Conservation (phyloP, 177 flowering plant genomes). For the Vitis hybrid region DNA sequence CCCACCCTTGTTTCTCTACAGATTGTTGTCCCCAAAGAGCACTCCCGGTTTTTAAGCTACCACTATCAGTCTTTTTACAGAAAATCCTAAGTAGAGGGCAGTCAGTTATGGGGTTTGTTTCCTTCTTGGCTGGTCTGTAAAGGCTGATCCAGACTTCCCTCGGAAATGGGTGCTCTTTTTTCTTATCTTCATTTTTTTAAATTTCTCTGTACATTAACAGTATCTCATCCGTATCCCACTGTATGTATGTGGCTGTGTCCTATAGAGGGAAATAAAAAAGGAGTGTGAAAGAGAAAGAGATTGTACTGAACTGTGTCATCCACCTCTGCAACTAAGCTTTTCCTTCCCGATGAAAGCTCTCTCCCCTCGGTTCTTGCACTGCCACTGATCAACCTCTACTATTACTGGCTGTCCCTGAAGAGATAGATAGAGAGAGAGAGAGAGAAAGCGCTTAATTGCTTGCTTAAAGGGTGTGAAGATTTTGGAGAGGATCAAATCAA, state of each 20-base stretch:
- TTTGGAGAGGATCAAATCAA: not conserved
- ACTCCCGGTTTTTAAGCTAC: conserved; percentile 18
- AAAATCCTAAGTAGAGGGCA: conserved; percentile 2
- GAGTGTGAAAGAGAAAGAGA: not conserved
- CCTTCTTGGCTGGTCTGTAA: not conserved
- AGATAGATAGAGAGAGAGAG: not conserved
- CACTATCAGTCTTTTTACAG: conserved; percentile 11
- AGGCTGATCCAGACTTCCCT: not conserved
- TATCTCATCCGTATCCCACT: not conserved
- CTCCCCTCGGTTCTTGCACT: conserved; percentile 11
- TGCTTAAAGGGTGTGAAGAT: not conserved
- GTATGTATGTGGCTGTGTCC: not conserved
- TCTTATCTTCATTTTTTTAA: not conserved
- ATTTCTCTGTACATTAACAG: conserved; percentile 5
- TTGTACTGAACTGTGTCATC: conserved; percentile 8
- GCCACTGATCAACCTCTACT: not conserved
- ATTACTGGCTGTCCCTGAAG: not conserved
- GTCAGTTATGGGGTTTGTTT: conserved; percentile 1
- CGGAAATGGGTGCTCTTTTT: conserved; percentile 5
- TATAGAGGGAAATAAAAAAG: conserved; percentile 1
- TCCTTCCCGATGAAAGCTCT: conserved; percentile 18
- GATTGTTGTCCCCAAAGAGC: not conserved
- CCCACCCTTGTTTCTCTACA: not conserved
- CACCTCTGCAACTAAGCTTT: conserved; percentile 13
- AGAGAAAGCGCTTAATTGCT: not conserved